Conservation (phyloP, 441 rosid genomes). For the Euphorbia schlechtendalii region DNA sequence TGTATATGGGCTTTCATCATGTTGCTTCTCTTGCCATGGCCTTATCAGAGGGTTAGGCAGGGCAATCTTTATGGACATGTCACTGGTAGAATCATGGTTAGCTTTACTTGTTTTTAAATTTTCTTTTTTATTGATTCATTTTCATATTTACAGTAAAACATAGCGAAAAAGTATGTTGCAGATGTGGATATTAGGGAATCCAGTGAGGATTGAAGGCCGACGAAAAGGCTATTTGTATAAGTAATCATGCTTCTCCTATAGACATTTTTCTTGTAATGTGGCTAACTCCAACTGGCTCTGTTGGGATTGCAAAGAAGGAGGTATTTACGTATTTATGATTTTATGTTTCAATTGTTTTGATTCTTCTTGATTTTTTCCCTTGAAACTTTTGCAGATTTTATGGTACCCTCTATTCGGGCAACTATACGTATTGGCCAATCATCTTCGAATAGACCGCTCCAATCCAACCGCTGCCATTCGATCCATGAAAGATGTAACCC, state of each 20-base stretch:
- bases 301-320: conserved; percentile 48
- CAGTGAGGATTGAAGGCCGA: conserved; percentile 42
- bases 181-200: conserved; percentile 60
- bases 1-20: conserved; percentile 39
- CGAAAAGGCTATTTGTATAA: conserved; percentile 41
- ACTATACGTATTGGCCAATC: conserved; percentile 45
- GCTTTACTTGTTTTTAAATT: background rate
- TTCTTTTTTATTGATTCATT: background rate
- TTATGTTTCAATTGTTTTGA: background rate
- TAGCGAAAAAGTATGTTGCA: conserved; percentile 25
- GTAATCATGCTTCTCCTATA: conserved; percentile 54
- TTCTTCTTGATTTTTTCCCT: no score
- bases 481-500: conserved; percentile 45
- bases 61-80: conserved; percentile 55
- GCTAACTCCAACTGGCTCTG: conserved; percentile 44
- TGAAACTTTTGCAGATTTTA: conserved; percentile 43
- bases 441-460: conserved; percentile 52
- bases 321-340: no score
- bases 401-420: conserved; percentile 57
- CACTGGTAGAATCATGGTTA: conserved; percentile 54
- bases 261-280: conserved; percentile 48
- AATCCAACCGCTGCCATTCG: conserved; percentile 37
- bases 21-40: conserved; percentile 45
- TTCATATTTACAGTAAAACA: background rate
- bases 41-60: conserved; percentile 40